A percentile compares a stretch with the other conserved stretches of the same genome.
These are phyloP conservation scores for Mycena chlorophos DNA, from an alignment of 768 basidiomycete genomes.

Conservation along the genomic window DNA sequence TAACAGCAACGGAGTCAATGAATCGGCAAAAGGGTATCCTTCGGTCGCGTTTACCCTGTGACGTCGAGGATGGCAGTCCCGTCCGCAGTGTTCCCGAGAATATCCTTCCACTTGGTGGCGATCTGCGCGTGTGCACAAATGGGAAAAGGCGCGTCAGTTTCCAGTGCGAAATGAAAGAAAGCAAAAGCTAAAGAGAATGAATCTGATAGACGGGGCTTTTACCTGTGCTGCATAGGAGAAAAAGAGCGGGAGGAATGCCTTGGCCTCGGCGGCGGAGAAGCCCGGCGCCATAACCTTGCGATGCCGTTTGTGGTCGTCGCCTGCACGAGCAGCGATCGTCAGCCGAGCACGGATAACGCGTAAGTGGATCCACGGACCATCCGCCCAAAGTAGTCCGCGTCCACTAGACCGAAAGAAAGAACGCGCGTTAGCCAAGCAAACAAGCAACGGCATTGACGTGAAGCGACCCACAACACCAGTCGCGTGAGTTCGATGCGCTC, in stretches of 20 bases:
- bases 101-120: slow-evolving; percentile 40
- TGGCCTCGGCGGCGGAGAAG: slow-evolving; percentile 47
- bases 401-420: slow-evolving; percentile 16
- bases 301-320: slow-evolving; percentile 47
- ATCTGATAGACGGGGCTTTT: slow-evolving; percentile 5
- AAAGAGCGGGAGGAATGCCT: slow-evolving; percentile 43
- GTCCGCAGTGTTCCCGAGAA: slow-evolving; percentile 30
- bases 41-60: slow-evolving; percentile 17
- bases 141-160: too few species aligned
- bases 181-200: slow-evolving; percentile 8
- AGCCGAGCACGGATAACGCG: not conserved
- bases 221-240: slow-evolving; percentile 34
- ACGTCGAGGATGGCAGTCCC: slow-evolving; percentile 36
- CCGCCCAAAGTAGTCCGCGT: slow-evolving; percentile 31
- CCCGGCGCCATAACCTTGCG: slow-evolving; percentile 48
- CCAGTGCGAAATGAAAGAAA: slow-evolving; percentile 3
- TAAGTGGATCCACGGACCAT: slow-evolving; percentile 24
- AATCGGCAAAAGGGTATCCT: slow-evolving; percentile 9
- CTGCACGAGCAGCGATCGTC: slow-evolving; percentile 15
- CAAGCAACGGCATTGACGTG: not conserved
- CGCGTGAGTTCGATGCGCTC: slow-evolving; percentile 40
- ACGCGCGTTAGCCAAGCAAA: slow-evolving; percentile 13
- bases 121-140: slow-evolving; percentile 36
- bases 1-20: slow-evolving; percentile 10
- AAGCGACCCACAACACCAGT: slow-evolving; percentile 23